Evolutionary conservation across 257 asterid genomes (phyloP), one percentile per base, ranked within the genome.

Genomic region (Ligustrum vulgare): DNA sequence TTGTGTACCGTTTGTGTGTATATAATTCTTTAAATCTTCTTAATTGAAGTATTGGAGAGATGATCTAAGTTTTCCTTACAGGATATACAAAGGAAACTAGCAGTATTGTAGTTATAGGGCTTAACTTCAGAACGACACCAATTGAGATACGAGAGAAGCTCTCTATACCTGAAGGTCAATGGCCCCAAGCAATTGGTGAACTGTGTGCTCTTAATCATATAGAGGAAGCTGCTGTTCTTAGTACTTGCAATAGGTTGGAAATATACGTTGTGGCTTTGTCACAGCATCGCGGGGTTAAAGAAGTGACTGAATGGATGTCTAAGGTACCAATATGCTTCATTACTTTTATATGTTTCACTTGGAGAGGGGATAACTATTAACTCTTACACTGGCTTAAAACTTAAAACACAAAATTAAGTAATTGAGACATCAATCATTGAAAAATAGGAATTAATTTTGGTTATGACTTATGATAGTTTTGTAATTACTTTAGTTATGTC

Each of bases 241-340:
- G 97, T 73, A 94, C 98, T 3, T 94, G 98, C 81, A 94, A 94
- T 80, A 76, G 98, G 82, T 82, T 90, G 88, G 97, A 94, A 75
- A 87, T 92, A 81, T 94, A 94, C 64, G 97, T 92, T 6, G 84
- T 89, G 72, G 98, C 96, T 33, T 79, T 92, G n/a, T 89, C 98
- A 73, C 91, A 82, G 79, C 84, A 88, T 71, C 96, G 96, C 47
- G 98, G 98, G 51, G 82, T 92, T 72, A 94, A 89, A 81, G 98
- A 94, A 85, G 98, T 94, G 56, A 94, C 91, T 6, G 97, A 92
- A 72, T 94, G 98, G 98, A 89, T 92, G 93, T 94, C 98, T 70
- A 92, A 94, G 98, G 98, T 94, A 83, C 77, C 43, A 37, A 11
- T 13, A 49, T 74, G 64, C 43, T 34, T 65, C 58, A 32, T 45